Conservation (phyloP, 805 yeast species). For the Metschnikowia bowlesiae region DNA sequence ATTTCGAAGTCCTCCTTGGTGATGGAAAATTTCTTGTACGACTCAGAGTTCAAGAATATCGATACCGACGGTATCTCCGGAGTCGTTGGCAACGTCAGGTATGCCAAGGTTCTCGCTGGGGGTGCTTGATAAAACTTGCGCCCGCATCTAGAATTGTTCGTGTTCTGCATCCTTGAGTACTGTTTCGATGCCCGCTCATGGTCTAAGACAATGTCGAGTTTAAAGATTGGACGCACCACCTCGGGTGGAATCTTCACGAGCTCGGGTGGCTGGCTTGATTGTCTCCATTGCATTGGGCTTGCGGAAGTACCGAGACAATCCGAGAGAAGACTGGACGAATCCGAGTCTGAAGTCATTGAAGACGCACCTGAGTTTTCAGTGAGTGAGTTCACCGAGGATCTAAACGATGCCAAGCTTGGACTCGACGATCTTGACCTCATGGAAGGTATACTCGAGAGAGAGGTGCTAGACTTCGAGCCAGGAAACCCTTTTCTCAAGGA, state of each 20-base stretch:
- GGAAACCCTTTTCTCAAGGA: constrained; percentile 14
- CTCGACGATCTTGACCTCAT: constrained; percentile 32
- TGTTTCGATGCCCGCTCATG: constrained; percentile 36
- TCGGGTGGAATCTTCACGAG: constrained; percentile 42
- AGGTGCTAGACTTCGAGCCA: constrained; percentile 33
- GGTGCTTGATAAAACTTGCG: constrained; percentile 8
- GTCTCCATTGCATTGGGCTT: constrained; percentile 7
- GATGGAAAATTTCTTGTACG: constrained; percentile 25
- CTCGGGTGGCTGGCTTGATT: constrained; percentile 38
- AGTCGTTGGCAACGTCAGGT: constrained; percentile 12
- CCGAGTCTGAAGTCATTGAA: constrained; percentile 29
- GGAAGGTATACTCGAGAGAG: constrained; percentile 30
- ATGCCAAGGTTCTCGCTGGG: constrained; percentile 1
- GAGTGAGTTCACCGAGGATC: constrained; percentile 32
- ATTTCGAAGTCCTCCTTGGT: constrained; percentile 19
- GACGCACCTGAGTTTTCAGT: constrained; percentile 32
- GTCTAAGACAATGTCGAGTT: constrained; percentile 43
- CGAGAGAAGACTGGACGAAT: constrained; percentile 17
- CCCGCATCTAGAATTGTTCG: constrained; percentile 5
- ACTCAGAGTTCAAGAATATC: constrained; percentile 23
- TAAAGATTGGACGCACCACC: constrained; percentile 41
- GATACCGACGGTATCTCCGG: constrained; percentile 14
- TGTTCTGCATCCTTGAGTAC: constrained; percentile 12
- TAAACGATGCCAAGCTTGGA: constrained; percentile 36
- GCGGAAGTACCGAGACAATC: constrained; percentile 16